phyloP scores from a whole-genome alignment of 441 rosid species.

The Adansonia gregorii region DNA sequence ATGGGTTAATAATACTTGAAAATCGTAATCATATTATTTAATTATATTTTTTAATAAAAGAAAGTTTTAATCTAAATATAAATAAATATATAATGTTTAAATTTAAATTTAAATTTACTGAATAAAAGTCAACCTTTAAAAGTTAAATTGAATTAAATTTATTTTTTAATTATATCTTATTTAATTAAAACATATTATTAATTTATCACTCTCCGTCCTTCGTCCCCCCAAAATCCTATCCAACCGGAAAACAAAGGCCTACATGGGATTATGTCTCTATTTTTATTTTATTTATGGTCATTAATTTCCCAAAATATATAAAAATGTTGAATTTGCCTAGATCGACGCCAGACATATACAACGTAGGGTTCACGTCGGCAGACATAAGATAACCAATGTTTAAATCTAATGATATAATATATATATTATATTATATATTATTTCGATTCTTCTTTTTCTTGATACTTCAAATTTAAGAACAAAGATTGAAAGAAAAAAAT shows the following conservation, averaged over 20 bases:
- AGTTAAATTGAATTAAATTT: too few relatives aligned
- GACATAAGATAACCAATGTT: not conserved
- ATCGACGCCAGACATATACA: not conserved
- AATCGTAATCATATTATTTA: not conserved
- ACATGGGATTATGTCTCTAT: not conserved
- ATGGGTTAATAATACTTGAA: not conserved
- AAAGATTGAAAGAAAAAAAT: too few relatives aligned
- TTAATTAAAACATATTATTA: not conserved
- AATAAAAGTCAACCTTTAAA: too few relatives aligned
- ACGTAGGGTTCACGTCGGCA: conserved; percentile 27
- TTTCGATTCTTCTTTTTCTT: not conserved
- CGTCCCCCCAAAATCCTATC: not conserved
- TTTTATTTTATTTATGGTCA: not conserved
- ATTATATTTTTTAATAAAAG: not conserved
- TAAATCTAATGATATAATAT: too few relatives aligned
- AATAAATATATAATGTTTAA: too few relatives aligned
- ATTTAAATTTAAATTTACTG: too few relatives aligned
- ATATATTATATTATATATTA: not conserved
- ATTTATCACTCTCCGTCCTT: not conserved
- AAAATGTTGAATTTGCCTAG: not conserved
- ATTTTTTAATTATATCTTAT: too few relatives aligned
- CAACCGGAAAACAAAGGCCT: not conserved
- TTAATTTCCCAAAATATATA: not conserved
- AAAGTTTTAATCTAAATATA: not conserved
- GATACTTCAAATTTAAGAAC: not conserved